Base-by-base conservation (phyloP, 306 rosid genomes). In the Corylus heterophylla region DNA sequence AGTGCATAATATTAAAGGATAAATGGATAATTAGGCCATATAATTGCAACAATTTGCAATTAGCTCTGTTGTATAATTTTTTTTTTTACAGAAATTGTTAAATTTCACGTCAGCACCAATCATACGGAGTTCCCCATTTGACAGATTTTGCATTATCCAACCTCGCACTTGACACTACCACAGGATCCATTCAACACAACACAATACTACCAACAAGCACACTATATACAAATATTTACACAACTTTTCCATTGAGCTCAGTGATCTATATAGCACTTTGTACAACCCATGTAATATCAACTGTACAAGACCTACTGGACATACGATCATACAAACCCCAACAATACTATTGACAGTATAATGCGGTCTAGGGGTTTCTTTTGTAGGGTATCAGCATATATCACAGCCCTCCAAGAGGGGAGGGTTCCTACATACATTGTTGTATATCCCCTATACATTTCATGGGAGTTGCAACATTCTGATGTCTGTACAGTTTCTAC, bases 361-460 rank as follows among this genome's bases (percentile, higher is more conserved):
- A 66, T 55, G 59, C 78, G 78, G 66, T 44, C 49, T 78, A 52
- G 20, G 81, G 79, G 82, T 83, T 87, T 78, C 82, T 76, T 66
- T 39, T 35, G 48, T 52, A 76, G 79, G 52, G 74, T 58, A 71
- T 80, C 17, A 76, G 66, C 76, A 55, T 51, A 75, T 50, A 61
- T 22, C 66, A 8, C 70, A 63, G 44, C 74, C 83, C 48, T 9
- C 47, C 71, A 37, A 52, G 29, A 52, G 61, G 56, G 45, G 71
- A 35, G 13, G 27, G 71, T 67, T 39, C 69, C 86, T 75, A 80
- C 71, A 61, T 61, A 76, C 82, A 73, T 27, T 54, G 62, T 16
- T 44, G 63, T 47, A 13, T 17, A 13, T 17, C 73, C 61, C n/a
- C 51, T 42, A 35, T 45, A 12, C 54, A 12, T 44, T 31, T 20